Base-by-base conservation (phyloP, 2,329 filamentous ascomycete species). In the Colletotrichum higginsianum region DNA sequence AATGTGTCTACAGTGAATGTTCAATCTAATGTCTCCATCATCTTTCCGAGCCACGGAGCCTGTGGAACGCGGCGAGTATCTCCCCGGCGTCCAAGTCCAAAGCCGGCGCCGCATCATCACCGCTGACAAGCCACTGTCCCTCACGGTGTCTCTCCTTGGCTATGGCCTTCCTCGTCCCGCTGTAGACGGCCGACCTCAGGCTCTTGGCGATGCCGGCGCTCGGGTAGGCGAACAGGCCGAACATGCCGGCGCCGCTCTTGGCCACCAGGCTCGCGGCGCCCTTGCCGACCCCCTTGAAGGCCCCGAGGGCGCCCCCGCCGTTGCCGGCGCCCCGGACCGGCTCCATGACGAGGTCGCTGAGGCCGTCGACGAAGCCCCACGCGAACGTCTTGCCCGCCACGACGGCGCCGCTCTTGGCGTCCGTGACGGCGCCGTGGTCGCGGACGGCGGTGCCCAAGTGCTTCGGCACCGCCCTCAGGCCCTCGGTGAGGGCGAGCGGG, bases 401-500 rank as follows among this genome's bases (percentile, higher is more conserved):
- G 23, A 80, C 80, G 13, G 78, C 74, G 13, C 86, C 86, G 16
- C 82, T 84, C 50, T 83, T 81, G 67, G 86, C 81, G 18, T 84
- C 85, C 4, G 80, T 84, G 57, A 88, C 82, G 12, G 56, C 80
- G 78, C 13, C 82, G 35, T 66, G 66, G 38, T 72, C 46, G 7
- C 73, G 71, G 80, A 38, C 87, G 83, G 84, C 80, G 72, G 87
- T 85, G 21, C 86, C 85, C 67, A 87, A 88, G 4, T 88, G 79
- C 23, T 82, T 83, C 9, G 87, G 87, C 8, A 85, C 83, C 35
- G 86, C 86, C 73, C 87, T 85, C 68, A 88, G 85, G 12, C 87
- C 87, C 74, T 87, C 85, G 0, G 86, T 83, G 1, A 86, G 73
- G 1, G 85, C 86, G 44, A 87, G 80, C 1, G 83, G 83, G 38